Base-by-base conservation (phyloP, 1,139 yeast species). In the Candida buenavistaensis region DNA sequence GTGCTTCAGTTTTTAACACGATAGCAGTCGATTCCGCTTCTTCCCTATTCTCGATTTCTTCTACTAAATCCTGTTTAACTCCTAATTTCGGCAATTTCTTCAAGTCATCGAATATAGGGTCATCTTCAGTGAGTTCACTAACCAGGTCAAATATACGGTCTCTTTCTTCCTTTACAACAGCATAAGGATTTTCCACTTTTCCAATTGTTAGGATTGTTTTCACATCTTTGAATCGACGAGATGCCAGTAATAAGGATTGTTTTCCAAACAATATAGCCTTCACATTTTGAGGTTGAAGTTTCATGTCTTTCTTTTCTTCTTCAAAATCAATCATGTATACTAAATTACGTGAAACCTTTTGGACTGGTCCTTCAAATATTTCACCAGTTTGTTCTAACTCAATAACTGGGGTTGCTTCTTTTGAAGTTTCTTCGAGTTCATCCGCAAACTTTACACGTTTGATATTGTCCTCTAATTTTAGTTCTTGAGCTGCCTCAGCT, bases 51-150 rank as follows among this genome's bases (percentile, higher is more conserved):
- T 72, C 51, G 43, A 63, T 49, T 37, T 63, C 68, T 37, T 74
- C 76, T 11, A 70, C 63, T 30, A 72, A 62, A 33, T 67, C 76
- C 44, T 75, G 77, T 39, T 67, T 72, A 32, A 80, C 78, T 10
- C 92, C 92, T 48, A 84, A 74, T 32, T 74, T 67, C 0, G 90
- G 90, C 35, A 82, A 66, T 34, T 73, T 67, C 27, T 69, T 67
- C 32, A 84, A 61, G 3, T 72, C 73, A 30, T 77, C 75, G 45
- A 78, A 76, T 41, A 65, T 53, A 3, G 64, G 46, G 38, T 64
- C 61, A 6, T 68, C 70, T 39, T 64, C 73, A 4, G 55, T 57
- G 16, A 70, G 51, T 4, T 61, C 59, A 1, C 57, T 46, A 1
- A 59, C 69, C 6, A 66, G 60, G 24, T 54, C 59, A 39, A 68